Percentiles rank a stretch among this genome's conserved stretches.
Evolutionary conservation across 306 rosid genomes (phyloP).

Genomic region (Trifolium repens): DNA sequence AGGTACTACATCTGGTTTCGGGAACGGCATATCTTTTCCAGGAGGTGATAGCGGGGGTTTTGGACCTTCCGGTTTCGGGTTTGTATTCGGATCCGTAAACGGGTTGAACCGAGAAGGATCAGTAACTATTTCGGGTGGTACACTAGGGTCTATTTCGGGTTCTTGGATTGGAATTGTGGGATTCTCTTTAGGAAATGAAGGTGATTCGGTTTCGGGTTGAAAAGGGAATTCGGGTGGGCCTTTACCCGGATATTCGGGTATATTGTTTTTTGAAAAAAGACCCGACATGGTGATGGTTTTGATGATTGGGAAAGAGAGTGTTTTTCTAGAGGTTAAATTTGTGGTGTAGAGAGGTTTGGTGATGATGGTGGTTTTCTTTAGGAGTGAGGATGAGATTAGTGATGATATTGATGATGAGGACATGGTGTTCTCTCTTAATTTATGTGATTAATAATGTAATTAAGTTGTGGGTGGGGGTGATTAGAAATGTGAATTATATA

Average conservation of each 20-base stretch:
- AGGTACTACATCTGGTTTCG: constrained; percentile 47
- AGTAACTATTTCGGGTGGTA: constrained; percentile 46
- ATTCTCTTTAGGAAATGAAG: constrained; percentile 45
- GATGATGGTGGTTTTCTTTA: constrained; percentile 48
- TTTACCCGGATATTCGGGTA: constrained; percentile 36
- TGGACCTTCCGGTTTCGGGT: constrained; percentile 51
- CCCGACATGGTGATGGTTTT: not conserved
- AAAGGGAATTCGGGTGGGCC: constrained; percentile 44
- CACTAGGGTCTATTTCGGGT: constrained; percentile 45
- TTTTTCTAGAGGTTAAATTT: not conserved
- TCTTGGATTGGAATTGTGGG: constrained; percentile 25
- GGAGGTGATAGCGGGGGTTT: constrained; percentile 53
- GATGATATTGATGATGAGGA: constrained; percentile 48
- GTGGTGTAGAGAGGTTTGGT: constrained; percentile 40
- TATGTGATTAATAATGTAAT: not conserved
- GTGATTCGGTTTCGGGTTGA: constrained; percentile 27
- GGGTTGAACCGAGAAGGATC: constrained; percentile 46
- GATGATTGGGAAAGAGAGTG: not conserved
- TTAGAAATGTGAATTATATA: not conserved
- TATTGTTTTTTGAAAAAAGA: not conserved
- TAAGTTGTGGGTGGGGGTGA: not conserved
- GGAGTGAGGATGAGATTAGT: constrained; percentile 46
- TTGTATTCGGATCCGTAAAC: constrained; percentile 40
- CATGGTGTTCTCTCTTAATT: not conserved
- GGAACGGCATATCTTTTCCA: constrained; percentile 44